phyloP scores from a whole-genome alignment of 129 eudicot genomes.

The carrot (Daucus carota) region DNA sequence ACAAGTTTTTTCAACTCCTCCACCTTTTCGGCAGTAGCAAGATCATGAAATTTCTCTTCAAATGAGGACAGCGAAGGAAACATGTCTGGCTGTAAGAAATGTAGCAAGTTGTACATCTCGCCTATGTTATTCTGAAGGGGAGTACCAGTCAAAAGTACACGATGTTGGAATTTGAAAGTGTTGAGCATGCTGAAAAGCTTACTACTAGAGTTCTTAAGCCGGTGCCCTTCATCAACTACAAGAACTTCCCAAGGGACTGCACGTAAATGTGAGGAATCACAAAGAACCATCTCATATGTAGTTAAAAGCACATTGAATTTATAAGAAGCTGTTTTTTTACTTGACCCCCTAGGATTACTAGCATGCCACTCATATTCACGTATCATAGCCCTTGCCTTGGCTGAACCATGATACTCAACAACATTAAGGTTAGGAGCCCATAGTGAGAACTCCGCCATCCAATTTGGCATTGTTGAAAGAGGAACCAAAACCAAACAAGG shows the following conservation, averaged over 20 bases:
- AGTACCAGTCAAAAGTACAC: conserved; percentile 90
- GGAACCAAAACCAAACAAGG: conserved; percentile 95
- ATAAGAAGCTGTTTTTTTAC: conserved; percentile 42
- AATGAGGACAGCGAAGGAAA: conserved; percentile 86
- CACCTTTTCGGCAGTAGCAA: conserved; percentile 83
- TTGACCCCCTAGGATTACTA: conserved; percentile 24
- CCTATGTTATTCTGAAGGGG: conserved; percentile 95
- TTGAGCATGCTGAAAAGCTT: conserved; percentile 84
- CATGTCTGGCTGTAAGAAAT: conserved; percentile 76
- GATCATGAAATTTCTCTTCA: conserved; percentile 90
- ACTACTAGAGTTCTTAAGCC: conserved; percentile 79
- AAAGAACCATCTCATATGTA: conserved; percentile 92
- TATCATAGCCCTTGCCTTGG: conserved; percentile 55
- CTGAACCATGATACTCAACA: conserved; percentile 84
- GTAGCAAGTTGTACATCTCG: conserved; percentile 83
- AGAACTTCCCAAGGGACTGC: conserved; percentile 97
- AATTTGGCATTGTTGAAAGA: conserved; percentile 95
- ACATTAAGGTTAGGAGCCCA: conserved; percentile 94
- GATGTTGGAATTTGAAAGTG: conserved; percentile 81
- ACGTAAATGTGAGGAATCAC: conserved; percentile 63
- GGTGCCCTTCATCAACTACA: conserved; percentile 96
- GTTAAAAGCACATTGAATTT: conserved; percentile 87
- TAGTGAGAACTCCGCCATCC: conserved; percentile 80
- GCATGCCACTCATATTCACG: conserved; percentile 90
- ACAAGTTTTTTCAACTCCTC: conserved; percentile 92